phyloP scores from a whole-genome alignment of 768 basidiomycete genomes.

The Kwoniella botswanensis region DNA sequence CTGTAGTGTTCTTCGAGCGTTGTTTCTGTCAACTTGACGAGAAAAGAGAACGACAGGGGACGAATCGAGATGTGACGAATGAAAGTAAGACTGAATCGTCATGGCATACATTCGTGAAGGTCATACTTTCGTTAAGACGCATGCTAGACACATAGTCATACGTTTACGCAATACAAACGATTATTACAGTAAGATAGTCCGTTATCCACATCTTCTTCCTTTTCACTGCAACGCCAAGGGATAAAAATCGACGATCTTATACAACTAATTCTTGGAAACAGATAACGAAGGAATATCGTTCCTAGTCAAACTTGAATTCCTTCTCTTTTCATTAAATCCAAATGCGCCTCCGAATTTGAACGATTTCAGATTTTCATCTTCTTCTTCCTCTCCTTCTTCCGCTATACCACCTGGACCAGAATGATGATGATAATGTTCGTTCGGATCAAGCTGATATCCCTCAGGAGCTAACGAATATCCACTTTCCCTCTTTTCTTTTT shows the following conservation, averaged over 20 bases:
- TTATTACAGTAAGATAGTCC: background rate
- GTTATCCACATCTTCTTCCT: too few species aligned
- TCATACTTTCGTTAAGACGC: background rate
- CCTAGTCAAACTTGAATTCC: conserved; percentile 2
- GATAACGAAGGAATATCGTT: conserved; percentile 8
- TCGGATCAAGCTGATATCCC: background rate
- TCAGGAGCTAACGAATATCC: conserved; percentile 4
- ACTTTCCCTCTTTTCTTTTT: conserved; percentile 15
- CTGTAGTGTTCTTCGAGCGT: too few species aligned
- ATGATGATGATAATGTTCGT: background rate
- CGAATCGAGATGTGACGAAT: background rate
- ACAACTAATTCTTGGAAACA: conserved; percentile 9
- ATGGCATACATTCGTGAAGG: background rate
- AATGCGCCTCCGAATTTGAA: conserved; percentile 7
- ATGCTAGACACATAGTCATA: too few species aligned
- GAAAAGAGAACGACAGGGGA: background rate
- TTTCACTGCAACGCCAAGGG: too few species aligned
- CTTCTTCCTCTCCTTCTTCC: background rate
- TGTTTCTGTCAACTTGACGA: background rate
- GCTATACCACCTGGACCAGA: too few species aligned
- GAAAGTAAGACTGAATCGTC: background rate
- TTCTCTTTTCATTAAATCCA: conserved; percentile 13
- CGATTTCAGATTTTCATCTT: background rate
- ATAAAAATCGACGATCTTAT: background rate
- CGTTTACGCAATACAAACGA: background rate